These are phyloP conservation scores for Sporothrix dimorphospora DNA, from an alignment of 2,329 filamentous ascomycete species.

Conservation along the genomic window DNA sequence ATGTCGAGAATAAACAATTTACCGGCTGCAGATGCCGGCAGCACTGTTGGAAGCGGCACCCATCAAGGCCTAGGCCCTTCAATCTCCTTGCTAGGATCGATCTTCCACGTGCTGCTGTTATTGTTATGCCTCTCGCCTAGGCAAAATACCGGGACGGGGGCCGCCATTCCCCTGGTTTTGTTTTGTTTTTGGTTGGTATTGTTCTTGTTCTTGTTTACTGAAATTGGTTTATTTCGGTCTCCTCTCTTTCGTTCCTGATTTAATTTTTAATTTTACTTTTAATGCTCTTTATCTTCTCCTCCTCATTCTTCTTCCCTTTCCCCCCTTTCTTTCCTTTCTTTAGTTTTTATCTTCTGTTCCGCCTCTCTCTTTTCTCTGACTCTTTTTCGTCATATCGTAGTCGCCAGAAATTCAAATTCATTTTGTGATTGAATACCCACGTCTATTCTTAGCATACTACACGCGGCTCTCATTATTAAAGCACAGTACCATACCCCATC, in stretches of 20 bases:
- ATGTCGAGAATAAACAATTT: not conserved
- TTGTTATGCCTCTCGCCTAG: not conserved
- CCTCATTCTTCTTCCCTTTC: not conserved
- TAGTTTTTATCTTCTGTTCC: no score
- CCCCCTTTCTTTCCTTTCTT: not conserved
- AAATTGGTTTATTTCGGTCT: not conserved
- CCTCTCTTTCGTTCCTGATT: not conserved
- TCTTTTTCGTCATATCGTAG: no score
- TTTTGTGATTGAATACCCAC: no score
- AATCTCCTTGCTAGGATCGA: not conserved
- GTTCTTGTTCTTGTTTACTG: not conserved
- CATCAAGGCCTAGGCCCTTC: not conserved
- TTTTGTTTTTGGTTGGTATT: not conserved
- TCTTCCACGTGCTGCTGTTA: not conserved
- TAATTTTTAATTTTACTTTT: no score
- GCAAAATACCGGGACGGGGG: not conserved
- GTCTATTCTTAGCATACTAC: conserved; percentile 14
- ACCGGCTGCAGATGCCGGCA: not conserved
- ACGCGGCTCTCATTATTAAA: conserved; percentile 8
- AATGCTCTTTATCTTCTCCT: no score
- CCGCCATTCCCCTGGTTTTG: no score
- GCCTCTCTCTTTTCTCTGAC: no score
- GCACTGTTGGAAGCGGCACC: not conserved
- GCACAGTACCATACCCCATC: not conserved
- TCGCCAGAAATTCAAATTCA: not conserved